Percentiles rank a stretch among this genome's conserved stretches.
Conservation (phyloP, 78 protist genomes). For the Dictyostelium capitatum region DNA sequence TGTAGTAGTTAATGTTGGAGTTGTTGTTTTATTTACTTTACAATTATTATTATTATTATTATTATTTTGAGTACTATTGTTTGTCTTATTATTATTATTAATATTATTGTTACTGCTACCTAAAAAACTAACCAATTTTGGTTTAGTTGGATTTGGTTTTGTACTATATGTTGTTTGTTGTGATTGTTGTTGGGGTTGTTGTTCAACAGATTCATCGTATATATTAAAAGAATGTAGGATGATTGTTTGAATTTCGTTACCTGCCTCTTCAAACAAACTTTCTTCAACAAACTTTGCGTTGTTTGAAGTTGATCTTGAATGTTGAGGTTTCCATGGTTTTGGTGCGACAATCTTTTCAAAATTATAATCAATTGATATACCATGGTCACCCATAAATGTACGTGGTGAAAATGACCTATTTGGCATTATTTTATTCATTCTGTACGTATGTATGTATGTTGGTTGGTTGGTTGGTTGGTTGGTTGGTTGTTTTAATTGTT, state of each 20-base stretch:
- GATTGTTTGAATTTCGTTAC: conserved; percentile 73
- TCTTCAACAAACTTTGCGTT: conserved; percentile 30
- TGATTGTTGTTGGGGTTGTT: background rate
- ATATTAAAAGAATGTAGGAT: conserved; percentile 48
- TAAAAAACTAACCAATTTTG: conserved; percentile 1
- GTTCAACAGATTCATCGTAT: conserved; percentile 19
- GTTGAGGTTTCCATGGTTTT: conserved; percentile 74
- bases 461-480: too few species aligned
- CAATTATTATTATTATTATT: background rate
- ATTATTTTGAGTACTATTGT: conserved; percentile 2
- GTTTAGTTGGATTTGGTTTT: conserved; percentile 2
- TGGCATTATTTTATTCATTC: conserved; percentile 78
- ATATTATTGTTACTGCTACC: background rate
- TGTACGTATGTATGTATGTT: too few species aligned
- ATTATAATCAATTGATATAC: conserved; percentile 31
- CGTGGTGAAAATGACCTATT: conserved; percentile 78
- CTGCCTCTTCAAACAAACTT: conserved; percentile 74
- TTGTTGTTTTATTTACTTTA: conserved; percentile 7
- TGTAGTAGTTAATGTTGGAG: background rate
- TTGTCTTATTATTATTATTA: background rate
- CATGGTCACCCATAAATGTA: conserved; percentile 78
- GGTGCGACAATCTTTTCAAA: conserved; percentile 46
- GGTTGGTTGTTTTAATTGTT: too few species aligned
- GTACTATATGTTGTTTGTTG: background rate
- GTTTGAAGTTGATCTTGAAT: conserved; percentile 16